Base-by-base conservation (phyloP, 2,329 filamentous ascomycete species). In the Aspergillus terreus region DNA sequence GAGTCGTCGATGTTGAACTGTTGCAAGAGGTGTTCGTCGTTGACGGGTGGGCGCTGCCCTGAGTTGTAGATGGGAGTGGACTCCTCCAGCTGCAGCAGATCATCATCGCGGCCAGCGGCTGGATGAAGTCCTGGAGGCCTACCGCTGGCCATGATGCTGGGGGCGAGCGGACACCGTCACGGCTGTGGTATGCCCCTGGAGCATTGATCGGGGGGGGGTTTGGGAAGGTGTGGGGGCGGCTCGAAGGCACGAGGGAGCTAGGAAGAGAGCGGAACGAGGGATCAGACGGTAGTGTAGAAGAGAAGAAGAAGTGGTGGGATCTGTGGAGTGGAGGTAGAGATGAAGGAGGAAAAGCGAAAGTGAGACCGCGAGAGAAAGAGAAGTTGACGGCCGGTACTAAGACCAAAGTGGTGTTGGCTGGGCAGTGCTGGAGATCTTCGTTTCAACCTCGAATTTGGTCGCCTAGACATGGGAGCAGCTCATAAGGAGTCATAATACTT, bases 1-100 rank as follows among this genome's bases (percentile, higher is more conserved):
- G 79, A 76, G 58, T 83, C 79, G 64, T 88, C 80, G 66, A 87
- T 84, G 64, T 87, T 82, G 74, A 90, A 92, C 58, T 83, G 83
- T 68, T 84, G 82, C 66, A 92, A 76, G 44, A 95, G 78, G 59
- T 92, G 85, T 60, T 95, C 87, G 69, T 96, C 91, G 69, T 86
- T 86, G 55, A 88, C 77, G n/a, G 87, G 83, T 46, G 91, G 86
- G 52, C 84, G 83, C 70, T 91, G 87, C 57, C 90, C 90, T 59
- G 80, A 81, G 69, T 81, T 83, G 73, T 96, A 95, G 53, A 64
- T 59, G 14, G 73, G 66, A 44, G 66, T 61, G n/a, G 68, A 62
- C 44, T 72, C 69, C 49, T 71, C 72, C 42, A 75, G 58, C 51
- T 73, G 68, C 48, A 77, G 63, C 51, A 76, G 63, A 59, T 75